These are phyloP conservation scores for Suillus discolor DNA, from an alignment of 768 basidiomycete species.

Conservation along the genomic window DNA sequence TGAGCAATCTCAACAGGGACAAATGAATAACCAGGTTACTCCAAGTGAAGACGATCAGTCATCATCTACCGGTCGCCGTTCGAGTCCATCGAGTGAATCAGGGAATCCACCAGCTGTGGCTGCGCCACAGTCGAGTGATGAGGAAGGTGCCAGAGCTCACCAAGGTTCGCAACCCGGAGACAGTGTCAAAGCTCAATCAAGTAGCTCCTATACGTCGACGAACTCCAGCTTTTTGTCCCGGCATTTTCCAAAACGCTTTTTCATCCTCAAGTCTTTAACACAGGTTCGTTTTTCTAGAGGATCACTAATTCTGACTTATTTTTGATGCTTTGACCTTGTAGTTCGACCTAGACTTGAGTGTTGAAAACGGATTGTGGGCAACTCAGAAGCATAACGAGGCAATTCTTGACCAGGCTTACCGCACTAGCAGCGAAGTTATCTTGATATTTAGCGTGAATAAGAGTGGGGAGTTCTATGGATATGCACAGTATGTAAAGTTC, in stretches of 20 bases:
- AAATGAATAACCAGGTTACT: slow-evolving; percentile 20
- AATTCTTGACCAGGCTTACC: slow-evolving; percentile 88
- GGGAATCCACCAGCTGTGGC: slow-evolving; percentile 27
- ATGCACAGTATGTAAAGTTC: slow-evolving; percentile 63
- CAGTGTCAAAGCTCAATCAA: slow-evolving; percentile 39
- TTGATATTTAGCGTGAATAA: slow-evolving; percentile 94
- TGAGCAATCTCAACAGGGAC: slow-evolving; percentile 50
- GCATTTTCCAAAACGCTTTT: slow-evolving; percentile 87
- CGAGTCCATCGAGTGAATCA: slow-evolving; percentile 13
- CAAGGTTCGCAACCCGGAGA: slow-evolving; percentile 9
- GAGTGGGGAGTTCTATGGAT: slow-evolving; percentile 93
- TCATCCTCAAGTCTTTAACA: slow-evolving; percentile 88
- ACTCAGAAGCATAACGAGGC: slow-evolving; percentile 93
- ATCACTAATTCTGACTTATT: not conserved
- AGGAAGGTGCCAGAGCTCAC: slow-evolving; percentile 26
- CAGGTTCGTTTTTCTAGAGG: slow-evolving; percentile 49
- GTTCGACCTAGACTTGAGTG: slow-evolving; percentile 81
- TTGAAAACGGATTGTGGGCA: slow-evolving; percentile 81
- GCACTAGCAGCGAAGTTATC: slow-evolving; percentile 87
- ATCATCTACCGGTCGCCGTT: slow-evolving; percentile 7
- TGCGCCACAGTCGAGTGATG: slow-evolving; percentile 37
- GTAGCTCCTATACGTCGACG: slow-evolving; percentile 76
- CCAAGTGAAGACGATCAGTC: slow-evolving; percentile 14
- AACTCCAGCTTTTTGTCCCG: slow-evolving; percentile 76
- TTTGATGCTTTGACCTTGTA: slow-evolving; percentile 29